Conservation (phyloP, 2,329 filamentous ascomycete species). For the Colletotrichum sp. region DNA sequence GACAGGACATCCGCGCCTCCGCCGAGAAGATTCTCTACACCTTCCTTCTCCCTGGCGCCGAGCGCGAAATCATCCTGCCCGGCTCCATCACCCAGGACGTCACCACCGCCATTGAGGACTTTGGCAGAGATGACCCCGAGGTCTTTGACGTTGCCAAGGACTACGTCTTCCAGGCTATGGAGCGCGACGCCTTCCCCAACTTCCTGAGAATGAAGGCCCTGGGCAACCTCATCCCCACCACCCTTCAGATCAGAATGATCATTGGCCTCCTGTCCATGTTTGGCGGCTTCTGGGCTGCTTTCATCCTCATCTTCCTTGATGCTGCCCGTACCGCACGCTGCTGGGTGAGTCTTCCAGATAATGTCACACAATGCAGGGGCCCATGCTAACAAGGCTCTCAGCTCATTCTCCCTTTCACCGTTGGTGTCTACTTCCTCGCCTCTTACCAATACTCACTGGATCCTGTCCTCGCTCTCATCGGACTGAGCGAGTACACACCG, state of each 20-base stretch:
- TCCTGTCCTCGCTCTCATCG: slow-evolving; percentile 85
- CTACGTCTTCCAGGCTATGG: slow-evolving; percentile 99
- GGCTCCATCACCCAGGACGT: slow-evolving; percentile 86
- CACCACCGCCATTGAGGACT: slow-evolving; percentile 85
- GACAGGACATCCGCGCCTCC: slow-evolving; percentile 88
- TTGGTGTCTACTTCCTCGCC: slow-evolving; percentile 86
- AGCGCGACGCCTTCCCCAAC: slow-evolving; percentile 97
- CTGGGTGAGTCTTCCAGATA: slow-evolving; percentile 69
- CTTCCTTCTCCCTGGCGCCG: slow-evolving; percentile 90
- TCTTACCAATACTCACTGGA: slow-evolving; percentile 97
- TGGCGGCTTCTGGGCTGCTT: slow-evolving; percentile 91
- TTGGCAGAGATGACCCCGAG: slow-evolving; percentile 92
- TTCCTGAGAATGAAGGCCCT: slow-evolving; percentile 95
- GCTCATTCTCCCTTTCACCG: slow-evolving; percentile 85
- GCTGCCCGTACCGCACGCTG: slow-evolving; percentile 74
- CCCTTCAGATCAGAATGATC: slow-evolving; percentile 83
- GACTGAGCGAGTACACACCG: slow-evolving; percentile 94
- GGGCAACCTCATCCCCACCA: slow-evolving; percentile 92
- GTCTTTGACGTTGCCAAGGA: slow-evolving; percentile 98
- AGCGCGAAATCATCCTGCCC: slow-evolving; percentile 93
- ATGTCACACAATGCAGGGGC: not conserved
- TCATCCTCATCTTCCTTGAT: slow-evolving; percentile 90
- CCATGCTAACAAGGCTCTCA: slow-evolving; percentile 26
- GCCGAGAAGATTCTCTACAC: slow-evolving; percentile 99
- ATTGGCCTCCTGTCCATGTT: slow-evolving; percentile 87